Percentiles rank a stretch among this genome's conserved stretches.
Conservation (phyloP, 768 basidiomycete species). For the Phallus indusiatus region DNA sequence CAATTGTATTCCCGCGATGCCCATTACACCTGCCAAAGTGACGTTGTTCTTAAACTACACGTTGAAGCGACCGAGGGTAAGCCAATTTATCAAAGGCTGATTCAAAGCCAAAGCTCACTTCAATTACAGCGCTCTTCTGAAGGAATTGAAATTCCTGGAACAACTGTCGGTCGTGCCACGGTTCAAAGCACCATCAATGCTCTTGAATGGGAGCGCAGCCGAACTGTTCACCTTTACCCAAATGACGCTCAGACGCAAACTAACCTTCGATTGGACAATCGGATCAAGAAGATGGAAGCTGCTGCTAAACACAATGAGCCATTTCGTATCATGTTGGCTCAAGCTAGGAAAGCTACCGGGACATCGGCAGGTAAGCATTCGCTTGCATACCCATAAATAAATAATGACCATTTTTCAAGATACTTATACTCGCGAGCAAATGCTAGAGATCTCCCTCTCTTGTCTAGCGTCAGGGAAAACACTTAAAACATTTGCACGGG, state of each 20-base stretch:
- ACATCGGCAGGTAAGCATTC: background rate
- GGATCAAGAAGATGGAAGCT: background rate
- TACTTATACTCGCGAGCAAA: conserved; percentile 19
- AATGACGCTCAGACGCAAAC: background rate
- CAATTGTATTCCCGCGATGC: conserved; percentile 17
- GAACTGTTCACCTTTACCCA: conserved; percentile 6
- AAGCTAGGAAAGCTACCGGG: conserved; percentile 1
- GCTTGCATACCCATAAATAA: no score
- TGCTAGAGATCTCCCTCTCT: conserved; percentile 16
- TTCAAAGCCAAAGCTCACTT: conserved; percentile 3
- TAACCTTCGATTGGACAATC: background rate
- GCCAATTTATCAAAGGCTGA: background rate
- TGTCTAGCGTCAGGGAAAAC: conserved; percentile 10
- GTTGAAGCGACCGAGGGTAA: conserved; percentile 21
- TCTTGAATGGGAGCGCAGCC: conserved; percentile 17
- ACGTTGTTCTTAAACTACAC: conserved; percentile 23
- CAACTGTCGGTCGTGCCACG: conserved; percentile 18
- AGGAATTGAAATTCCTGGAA: conserved; percentile 15
- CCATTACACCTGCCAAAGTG: conserved; percentile 23
- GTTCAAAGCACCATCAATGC: conserved; percentile 23
- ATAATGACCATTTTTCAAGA: no score
- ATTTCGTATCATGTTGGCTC: background rate
- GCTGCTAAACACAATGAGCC: conserved; percentile 4
- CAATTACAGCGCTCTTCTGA: conserved; percentile 2
- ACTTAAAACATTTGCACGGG: background rate